Conservation (phyloP, 1,284 basidiomycete species). For the Leccinum pseudoinsigne region DNA sequence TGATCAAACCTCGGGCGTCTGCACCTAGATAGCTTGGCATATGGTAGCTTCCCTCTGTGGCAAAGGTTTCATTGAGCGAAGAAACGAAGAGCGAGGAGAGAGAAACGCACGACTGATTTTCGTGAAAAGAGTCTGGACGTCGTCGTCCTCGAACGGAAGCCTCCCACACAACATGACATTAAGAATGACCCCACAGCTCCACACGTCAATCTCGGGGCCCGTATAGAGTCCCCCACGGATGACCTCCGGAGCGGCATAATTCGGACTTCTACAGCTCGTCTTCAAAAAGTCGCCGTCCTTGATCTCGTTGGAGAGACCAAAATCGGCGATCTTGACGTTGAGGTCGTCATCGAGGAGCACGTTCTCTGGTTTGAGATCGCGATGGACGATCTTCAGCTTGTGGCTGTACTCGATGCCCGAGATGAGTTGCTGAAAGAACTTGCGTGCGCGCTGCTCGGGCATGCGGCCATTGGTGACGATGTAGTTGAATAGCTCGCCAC, state of each 20-base stretch:
- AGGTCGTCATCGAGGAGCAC: constrained; percentile 75
- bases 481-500: constrained; percentile 94
- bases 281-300: constrained; percentile 93
- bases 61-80: background rate
- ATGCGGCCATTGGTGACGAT: constrained; percentile 90
- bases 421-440: constrained; percentile 97
- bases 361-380: constrained; percentile 91
- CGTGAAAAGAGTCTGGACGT: constrained; percentile 87
- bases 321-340: constrained; percentile 95
- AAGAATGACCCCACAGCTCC: constrained; percentile 94
- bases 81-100: constrained; percentile 32
- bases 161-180: constrained; percentile 94
- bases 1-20: constrained; percentile 79
- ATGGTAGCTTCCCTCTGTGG: constrained; percentile 79
- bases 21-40: constrained; percentile 77
- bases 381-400: constrained; percentile 44
- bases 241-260: constrained; percentile 96
- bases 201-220: constrained; percentile 97
- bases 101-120: constrained; percentile 89
- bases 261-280: constrained; percentile 94
- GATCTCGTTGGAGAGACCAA: constrained; percentile 93
- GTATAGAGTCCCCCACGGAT: constrained; percentile 92
- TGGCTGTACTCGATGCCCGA: constrained; percentile 96
- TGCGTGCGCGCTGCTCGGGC: constrained; percentile 80
- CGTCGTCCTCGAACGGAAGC: constrained; percentile 94